Evolutionary conservation across 2,329 filamentous ascomycete genomes (phyloP).

Genomic region (Chalara sp.): DNA sequence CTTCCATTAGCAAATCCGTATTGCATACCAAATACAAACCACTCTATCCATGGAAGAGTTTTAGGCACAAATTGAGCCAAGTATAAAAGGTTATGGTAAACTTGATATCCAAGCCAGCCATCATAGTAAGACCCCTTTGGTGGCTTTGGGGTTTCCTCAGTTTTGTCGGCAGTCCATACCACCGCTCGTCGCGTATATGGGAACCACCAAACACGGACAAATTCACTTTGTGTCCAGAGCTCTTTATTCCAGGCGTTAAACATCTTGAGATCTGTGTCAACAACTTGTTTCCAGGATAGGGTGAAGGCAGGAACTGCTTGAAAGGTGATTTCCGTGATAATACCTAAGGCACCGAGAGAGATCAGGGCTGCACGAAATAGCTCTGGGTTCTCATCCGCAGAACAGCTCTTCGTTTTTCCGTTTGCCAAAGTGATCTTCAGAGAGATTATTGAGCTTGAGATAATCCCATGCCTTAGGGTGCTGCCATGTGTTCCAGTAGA

Average conservation of each 20-base stretch:
- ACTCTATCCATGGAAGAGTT: constrained; percentile 82
- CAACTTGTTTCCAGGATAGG: constrained; percentile 78
- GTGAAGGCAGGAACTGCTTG: constrained; percentile 73
- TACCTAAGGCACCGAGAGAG: constrained; percentile 82
- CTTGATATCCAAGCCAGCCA: constrained; percentile 71
- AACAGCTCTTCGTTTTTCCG: constrained; percentile 67
- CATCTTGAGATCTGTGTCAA: constrained; percentile 63
- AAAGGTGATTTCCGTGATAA: constrained; percentile 85
- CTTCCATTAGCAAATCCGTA: constrained; percentile 77
- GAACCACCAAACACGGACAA: constrained; percentile 95
- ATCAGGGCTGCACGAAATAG: constrained; percentile 85
- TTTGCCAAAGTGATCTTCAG: constrained; percentile 78
- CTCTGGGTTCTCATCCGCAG: constrained; percentile 57
- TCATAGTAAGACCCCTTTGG: constrained; percentile 69
- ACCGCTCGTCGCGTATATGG: constrained; percentile 85
- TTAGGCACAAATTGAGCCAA: constrained; percentile 70
- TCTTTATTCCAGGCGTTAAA: constrained; percentile 63
- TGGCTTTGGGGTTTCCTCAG: constrained; percentile 52
- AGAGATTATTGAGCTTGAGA: constrained; percentile 70
- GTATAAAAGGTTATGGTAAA: constrained; percentile 88
- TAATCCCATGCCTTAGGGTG: constrained; percentile 72
- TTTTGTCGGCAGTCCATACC: constrained; percentile 82
- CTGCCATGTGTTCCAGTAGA: constrained; percentile 91
- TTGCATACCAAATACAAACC: constrained; percentile 96
- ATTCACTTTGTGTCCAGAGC: constrained; percentile 81